These are phyloP conservation scores for Solanum bulbocastanum DNA, from an alignment of 257 asterid species.

Conservation along the genomic window DNA sequence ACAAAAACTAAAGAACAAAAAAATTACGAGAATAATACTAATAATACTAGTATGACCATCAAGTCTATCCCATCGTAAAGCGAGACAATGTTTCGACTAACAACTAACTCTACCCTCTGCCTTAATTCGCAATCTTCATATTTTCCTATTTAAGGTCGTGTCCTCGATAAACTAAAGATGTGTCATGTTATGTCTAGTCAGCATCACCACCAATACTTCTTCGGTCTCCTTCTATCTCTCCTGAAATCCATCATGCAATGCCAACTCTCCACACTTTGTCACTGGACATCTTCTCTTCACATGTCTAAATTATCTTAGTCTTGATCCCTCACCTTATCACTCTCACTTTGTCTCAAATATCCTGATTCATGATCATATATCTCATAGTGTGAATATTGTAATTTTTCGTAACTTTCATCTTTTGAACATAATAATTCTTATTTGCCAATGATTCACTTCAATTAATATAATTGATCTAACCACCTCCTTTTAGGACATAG, in stretches of 20 bases:
- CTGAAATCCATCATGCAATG: neutral
- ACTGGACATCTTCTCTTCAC: neutral
- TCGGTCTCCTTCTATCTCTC: neutral
- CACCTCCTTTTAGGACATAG: too few relatives aligned
- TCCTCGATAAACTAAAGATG: neutral
- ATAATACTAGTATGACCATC: neutral
- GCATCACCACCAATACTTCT: neutral
- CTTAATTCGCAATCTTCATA: neutral
- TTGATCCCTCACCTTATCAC: neutral
- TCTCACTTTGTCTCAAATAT: neutral
- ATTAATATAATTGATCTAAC: too few relatives aligned
- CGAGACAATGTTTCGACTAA: neutral
- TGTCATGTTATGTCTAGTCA: neutral
- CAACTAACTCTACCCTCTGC: too few relatives aligned
- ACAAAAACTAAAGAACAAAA: too few relatives aligned
- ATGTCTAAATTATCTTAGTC: neutral
- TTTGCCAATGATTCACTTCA: neutral
- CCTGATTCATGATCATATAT: too few relatives aligned
- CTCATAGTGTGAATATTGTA: neutral
- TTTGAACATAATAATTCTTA: too few relatives aligned
- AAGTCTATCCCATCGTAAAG: neutral
- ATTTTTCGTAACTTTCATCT: neutral
- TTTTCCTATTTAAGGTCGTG: neutral
- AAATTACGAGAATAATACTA: too few relatives aligned
- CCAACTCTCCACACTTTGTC: neutral